These are phyloP conservation scores for Geosmithia flava DNA, from an alignment of 2,329 filamentous ascomycete genomes.

Conservation along the genomic window DNA sequence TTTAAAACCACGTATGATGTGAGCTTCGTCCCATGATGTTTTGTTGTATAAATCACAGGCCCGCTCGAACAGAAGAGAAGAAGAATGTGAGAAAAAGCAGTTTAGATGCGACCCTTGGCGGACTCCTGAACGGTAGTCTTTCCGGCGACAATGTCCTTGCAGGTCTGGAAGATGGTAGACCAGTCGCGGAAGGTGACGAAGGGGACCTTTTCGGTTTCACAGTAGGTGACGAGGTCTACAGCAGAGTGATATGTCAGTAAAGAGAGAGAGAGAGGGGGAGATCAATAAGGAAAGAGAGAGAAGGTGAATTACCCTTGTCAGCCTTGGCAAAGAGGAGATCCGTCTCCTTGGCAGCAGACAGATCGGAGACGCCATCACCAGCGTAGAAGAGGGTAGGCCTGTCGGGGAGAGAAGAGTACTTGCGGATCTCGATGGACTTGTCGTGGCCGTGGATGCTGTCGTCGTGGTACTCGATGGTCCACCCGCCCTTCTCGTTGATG, in stretches of 20 bases:
- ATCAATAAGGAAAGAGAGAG: neutral
- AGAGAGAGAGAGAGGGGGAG: neutral
- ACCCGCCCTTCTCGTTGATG: slow-evolving; percentile 71
- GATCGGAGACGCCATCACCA: slow-evolving; percentile 84
- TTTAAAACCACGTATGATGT: too few relatives aligned
- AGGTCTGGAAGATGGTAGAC: slow-evolving; percentile 62
- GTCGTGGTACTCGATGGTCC: slow-evolving; percentile 49
- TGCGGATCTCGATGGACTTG: slow-evolving; percentile 83
- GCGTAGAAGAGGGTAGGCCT: slow-evolving; percentile 87
- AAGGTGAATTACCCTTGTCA: slow-evolving; percentile 52
- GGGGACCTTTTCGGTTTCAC: slow-evolving; percentile 70
- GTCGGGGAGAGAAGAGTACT: slow-evolving; percentile 65
- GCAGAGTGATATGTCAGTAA: neutral
- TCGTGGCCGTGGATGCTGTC: slow-evolving; percentile 81
- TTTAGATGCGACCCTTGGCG: slow-evolving; percentile 34
- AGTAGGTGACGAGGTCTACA: slow-evolving; percentile 75
- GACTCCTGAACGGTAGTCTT: slow-evolving; percentile 59
- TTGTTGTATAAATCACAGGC: neutral
- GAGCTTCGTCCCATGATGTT: neutral
- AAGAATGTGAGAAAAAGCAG: neutral
- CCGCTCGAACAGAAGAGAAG: too few relatives aligned
- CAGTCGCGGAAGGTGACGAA: slow-evolving; percentile 85
- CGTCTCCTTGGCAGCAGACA: slow-evolving; percentile 85
- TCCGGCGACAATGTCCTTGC: slow-evolving; percentile 66
- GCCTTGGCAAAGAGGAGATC: slow-evolving; percentile 90